These are phyloP conservation scores for Colletotrichum sp. DNA, from an alignment of 2,329 filamentous ascomycete species.

Conservation along the genomic window DNA sequence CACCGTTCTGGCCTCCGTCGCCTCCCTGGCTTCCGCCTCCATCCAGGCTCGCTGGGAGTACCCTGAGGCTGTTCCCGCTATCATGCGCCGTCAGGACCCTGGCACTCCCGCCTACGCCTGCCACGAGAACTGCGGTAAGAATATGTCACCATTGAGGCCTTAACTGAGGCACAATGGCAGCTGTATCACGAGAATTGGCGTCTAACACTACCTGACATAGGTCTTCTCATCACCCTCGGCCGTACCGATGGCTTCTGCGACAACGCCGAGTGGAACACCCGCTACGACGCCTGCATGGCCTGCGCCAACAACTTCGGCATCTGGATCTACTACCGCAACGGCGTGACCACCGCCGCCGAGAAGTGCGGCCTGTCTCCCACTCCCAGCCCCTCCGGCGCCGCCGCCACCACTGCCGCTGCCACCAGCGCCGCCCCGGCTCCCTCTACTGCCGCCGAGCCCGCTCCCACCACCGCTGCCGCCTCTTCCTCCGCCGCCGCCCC, in stretches of 20 bases:
- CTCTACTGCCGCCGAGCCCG: not conserved
- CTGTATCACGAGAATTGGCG: not conserved
- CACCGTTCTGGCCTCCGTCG: conserved; percentile 15
- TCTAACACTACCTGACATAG: not conserved
- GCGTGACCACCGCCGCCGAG: conserved; percentile 35
- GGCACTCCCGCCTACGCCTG: conserved; percentile 49
- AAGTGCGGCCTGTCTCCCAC: conserved; percentile 7
- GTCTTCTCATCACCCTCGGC: conserved; percentile 37
- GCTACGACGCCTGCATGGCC: conserved; percentile 46
- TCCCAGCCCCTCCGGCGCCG: conserved; percentile 12
- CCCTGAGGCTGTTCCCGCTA: conserved; percentile 9
- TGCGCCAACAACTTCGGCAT: conserved; percentile 49
- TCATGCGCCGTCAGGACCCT: conserved; percentile 47
- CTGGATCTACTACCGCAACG: conserved; percentile 48
- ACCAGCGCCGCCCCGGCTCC: not conserved
- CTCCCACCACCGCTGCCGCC: not conserved
- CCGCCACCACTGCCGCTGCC: not conserved
- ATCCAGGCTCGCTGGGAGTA: conserved; percentile 5
- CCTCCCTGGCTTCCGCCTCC: conserved; percentile 5
- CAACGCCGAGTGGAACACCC: conserved; percentile 40
- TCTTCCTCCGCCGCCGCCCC: not conserved
- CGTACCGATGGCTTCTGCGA: conserved; percentile 39
- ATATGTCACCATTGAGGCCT: not conserved
- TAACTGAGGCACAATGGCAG: not conserved
- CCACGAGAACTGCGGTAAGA: conserved; percentile 51